Base-by-base conservation (phyloP, 2,329 filamentous ascomycete species). In the Hypoxylon sp. region DNA sequence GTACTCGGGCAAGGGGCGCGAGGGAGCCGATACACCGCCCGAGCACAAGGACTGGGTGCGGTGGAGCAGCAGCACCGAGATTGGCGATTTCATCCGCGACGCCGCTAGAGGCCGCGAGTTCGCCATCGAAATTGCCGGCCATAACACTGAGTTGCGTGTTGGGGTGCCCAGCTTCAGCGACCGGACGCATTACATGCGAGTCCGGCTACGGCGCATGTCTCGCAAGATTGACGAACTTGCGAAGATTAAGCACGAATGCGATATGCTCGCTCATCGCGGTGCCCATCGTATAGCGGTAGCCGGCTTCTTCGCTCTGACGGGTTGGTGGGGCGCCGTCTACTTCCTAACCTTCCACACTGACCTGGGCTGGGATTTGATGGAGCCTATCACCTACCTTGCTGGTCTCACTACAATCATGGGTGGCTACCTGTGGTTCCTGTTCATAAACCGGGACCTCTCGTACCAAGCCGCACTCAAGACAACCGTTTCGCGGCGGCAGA, bases 71-170 rank as follows among this genome's bases (percentile, higher is more conserved):
- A 93, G 91, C 31, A 97, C 94, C 0, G 94, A 98, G 78, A 92
- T 98, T 32, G 94, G 94, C 8, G 94, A 97, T 80, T 98, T 98
- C 76, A 96, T 98, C 71, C 89, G 93, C 7, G 94, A 98, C 77
- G 94, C 94, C 0, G 93, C 94, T 0, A 86, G 93, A 2, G 93
- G 92, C 0, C 89, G 92, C 60, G 93, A 97, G 76, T 97, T 98
- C 76, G 89, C 91, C 2, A 89, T 98, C 47, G 88, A 91, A 58
- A 93, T 98, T 62, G 92, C 97, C 76, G 93, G 93, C 0, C 81
- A 83, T 62, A 70, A 78, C 10, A 72, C 80, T 13, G 89, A 93
- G 73, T 91, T 97, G 72, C 87, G 89, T 15, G 91, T 97, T 6
- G 90, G 89, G 0, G 94, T 97, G 8, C 94, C 94, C 0, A 93